Base-by-base conservation (phyloP, 352 stramenopile species). In the Globisporangium acanthophoron region DNA sequence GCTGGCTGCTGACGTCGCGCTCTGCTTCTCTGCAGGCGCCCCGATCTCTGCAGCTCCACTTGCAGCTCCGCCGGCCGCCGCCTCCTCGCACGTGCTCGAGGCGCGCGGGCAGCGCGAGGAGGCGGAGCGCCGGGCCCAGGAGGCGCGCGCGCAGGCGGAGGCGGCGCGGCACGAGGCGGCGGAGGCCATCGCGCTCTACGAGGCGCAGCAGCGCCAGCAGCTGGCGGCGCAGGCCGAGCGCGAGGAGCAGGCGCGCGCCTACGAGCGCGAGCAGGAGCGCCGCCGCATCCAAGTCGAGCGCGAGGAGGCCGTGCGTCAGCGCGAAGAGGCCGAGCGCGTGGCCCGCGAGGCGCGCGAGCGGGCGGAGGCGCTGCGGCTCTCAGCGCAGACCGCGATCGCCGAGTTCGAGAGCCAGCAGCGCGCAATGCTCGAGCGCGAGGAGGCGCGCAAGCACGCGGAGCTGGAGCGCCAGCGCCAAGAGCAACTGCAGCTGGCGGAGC, bases 351-450 rank as follows among this genome's bases (percentile, higher is more conserved):
- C 84, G 1, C 78, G 81, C 20, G 84, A 90, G 40, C 73, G 79
- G 13, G 80, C 80, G 1, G 80, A 93, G 27, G 70, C 78, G 5
- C 80, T 85, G 62, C 65, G 75, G 3, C 56, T 75, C 13, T 86
- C 77, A n/a, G 81, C 81, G 15, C 65, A 85, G 61, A 73, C 58
- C 21, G 82, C 79, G 9, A 76, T 92, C 50, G 65, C 62, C 24
- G 78, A 92, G 48, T 88, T 78, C 31, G 81, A 91, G 45, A 64
- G 59, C 18, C 78, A 91, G 64, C 81, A 89, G 58, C 70, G 73
- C 24, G 66, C 73, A n/a, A 67, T 71, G 4, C 58, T 73, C 29
- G 81, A 91, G 62, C 73, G 77, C 11, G 81, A 88, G 45, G 82
- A 85, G 39, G 61, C 62, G n/a, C 73, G 79, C 31, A 76, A 77